Conservation (phyloP, 1,139 yeast species). For the Kurtzmaniella quercitrusa region DNA sequence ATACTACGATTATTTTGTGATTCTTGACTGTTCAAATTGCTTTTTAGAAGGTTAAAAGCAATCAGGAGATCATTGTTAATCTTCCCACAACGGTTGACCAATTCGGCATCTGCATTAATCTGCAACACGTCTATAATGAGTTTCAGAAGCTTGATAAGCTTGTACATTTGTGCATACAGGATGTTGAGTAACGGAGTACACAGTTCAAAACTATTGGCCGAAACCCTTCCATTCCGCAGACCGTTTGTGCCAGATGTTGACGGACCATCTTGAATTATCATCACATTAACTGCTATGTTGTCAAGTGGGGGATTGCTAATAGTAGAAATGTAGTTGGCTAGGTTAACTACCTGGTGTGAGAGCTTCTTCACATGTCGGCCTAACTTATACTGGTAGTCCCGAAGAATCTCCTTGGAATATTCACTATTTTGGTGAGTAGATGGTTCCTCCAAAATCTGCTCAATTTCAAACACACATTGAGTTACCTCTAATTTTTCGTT, state of each 20-base stretch:
- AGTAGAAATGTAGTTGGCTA: slow-evolving; percentile 23
- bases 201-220: slow-evolving; percentile 9
- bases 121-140: slow-evolving; percentile 29
- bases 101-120: slow-evolving; percentile 21
- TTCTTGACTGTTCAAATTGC: slow-evolving; percentile 19
- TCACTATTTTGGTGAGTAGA: slow-evolving; percentile 10
- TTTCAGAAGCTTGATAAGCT: slow-evolving; percentile 34
- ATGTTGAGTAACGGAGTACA: slow-evolving; percentile 34
- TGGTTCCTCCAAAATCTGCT: slow-evolving; percentile 13
- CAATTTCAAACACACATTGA: slow-evolving; percentile 27
- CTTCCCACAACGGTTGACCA: slow-evolving; percentile 27
- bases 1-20: neutral
- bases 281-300: neutral
- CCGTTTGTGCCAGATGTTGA: slow-evolving; percentile 5
- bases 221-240: neutral
- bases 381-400: slow-evolving; percentile 46
- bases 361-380: slow-evolving; percentile 41
- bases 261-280: slow-evolving; percentile 6
- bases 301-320: slow-evolving; percentile 9
- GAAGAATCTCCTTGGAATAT: slow-evolving; percentile 35
- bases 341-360: slow-evolving; percentile 32
- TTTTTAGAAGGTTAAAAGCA: slow-evolving; percentile 30
- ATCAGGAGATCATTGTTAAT: slow-evolving; percentile 37
- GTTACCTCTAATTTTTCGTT: slow-evolving; percentile 26
- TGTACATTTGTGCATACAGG: slow-evolving; percentile 32